Base-by-base conservation (phyloP, 1,284 basidiomycete species). In the Ceratobasidium sp. region DNA sequence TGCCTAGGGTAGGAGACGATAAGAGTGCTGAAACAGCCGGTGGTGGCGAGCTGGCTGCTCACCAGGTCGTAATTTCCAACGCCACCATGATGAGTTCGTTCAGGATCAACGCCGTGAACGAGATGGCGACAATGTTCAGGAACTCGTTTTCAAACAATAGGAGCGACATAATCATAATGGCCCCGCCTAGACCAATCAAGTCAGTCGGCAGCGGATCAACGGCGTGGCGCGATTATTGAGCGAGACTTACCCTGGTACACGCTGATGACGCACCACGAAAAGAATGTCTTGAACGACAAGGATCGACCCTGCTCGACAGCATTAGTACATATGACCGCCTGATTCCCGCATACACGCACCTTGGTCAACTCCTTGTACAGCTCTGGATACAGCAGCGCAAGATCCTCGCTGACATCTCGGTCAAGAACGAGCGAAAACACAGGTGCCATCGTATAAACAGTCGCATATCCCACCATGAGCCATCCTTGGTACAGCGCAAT, bases 61-160 rank as follows among this genome's bases (percentile, higher is more conserved):
- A 93, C 97, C 96, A 99, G 74, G 94, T 98, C 0, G 96, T 98
- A 75, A 98, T 96, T 82, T 98, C 96, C 75, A 98, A 81, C 0
- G 95, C 96, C 49, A 99, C 98, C 98, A 99, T 99, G 82, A 99
- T 96, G 62, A 99, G 87, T 80, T 99, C 98, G 81, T 99, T 99
- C 46, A 99, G 83, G 73, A 99, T 90, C 59, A 99, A 85, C 0
- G 98, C 95, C 0, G 96, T 98, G 82, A 98, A 99, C 0, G 96
- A 98, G 77, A 99, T 99, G 21, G 95, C 91, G 54, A 99, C 97
- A 76, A 99, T 98, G 81, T 99, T 98, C 76, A 99, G 82, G 82
- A 99, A 98, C 79, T 99, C 96, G 76, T 90, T 97, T 82, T 99
- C 98, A 82, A 99, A 99, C 0, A 99, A 86, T 0, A 98, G 87